A percentile compares a stretch with the other conserved stretches of the same genome.
Evolutionary conservation across 805 yeast species (phyloP).

Genomic region (Torulaspora gathmanii): DNA sequence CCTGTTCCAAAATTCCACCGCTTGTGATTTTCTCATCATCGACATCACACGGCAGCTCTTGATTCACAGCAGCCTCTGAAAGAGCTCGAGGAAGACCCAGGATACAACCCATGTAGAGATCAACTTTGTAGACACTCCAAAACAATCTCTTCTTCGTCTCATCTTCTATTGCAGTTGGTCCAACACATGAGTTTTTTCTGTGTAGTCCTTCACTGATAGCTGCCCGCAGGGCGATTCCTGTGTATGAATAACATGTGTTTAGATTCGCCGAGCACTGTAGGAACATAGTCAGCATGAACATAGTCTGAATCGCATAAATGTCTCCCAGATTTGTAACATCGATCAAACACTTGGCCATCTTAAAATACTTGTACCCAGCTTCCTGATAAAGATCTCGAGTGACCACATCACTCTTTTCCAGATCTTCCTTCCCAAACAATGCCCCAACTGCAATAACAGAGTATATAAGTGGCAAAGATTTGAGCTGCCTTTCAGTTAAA

Average conservation of each 20-base stretch:
- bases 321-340: conserved; percentile 82
- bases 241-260: conserved; percentile 82
- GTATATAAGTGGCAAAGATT: conserved; percentile 74
- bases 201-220: conserved; percentile 82
- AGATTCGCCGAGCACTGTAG: conserved; percentile 84
- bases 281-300: conserved; percentile 80
- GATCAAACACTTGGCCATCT: conserved; percentile 71
- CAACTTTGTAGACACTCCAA: conserved; percentile 89
- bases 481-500: conserved; percentile 60
- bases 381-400: conserved; percentile 45
- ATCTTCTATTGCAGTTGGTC: conserved; percentile 68
- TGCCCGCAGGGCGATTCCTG: conserved; percentile 80
- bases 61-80: conserved; percentile 76
- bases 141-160: conserved; percentile 82
- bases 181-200: conserved; percentile 55
- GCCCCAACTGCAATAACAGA: conserved; percentile 89
- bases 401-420: conserved; percentile 34
- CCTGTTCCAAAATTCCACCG: conserved; percentile 47
- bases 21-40: conserved; percentile 84
- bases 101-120: conserved; percentile 81
- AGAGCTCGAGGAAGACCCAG: conserved; percentile 79
- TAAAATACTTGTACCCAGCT: conserved; percentile 75
- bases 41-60: conserved; percentile 74
- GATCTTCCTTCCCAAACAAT: conserved; percentile 55
- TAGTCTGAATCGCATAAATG: conserved; percentile 73